Percentiles rank a stretch among this genome's conserved stretches.
These are phyloP conservation scores for Cryptosporidium sp. DNA, from an alignment of 169 alveolate genomes.

Conservation along the genomic window DNA sequence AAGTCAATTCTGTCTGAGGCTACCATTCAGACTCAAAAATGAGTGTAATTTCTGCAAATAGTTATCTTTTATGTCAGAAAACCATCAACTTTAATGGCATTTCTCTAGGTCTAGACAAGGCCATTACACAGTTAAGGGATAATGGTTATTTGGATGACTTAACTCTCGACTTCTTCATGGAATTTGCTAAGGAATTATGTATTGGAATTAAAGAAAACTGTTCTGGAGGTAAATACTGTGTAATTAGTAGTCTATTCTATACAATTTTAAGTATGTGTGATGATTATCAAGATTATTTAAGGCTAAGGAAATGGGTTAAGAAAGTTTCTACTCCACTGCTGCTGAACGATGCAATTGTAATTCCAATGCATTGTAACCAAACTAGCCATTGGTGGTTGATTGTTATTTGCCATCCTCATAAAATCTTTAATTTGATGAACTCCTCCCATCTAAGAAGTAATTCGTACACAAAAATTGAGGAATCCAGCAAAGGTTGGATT, in stretches of 20 bases:
- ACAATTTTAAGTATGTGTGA: constrained; percentile 37
- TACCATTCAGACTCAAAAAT: background rate
- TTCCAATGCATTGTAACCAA: constrained; percentile 62
- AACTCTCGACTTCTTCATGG: constrained; percentile 51
- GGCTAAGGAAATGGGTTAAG: constrained; percentile 55
- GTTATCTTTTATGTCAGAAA: background rate
- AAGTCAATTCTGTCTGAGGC: background rate
- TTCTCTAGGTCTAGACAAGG: constrained; percentile 11
- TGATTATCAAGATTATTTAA: constrained; percentile 41
- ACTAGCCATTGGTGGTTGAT: constrained; percentile 57
- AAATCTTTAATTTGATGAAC: background rate
- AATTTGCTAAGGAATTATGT: constrained; percentile 37
- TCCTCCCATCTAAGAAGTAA: background rate
- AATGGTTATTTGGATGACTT: constrained; percentile 52
- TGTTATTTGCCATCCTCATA: constrained; percentile 51
- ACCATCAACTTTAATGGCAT: constrained; percentile 21
- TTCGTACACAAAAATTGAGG: background rate
- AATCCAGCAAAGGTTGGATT: constrained; percentile 58
- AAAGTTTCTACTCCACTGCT: constrained; percentile 33
- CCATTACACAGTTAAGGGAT: constrained; percentile 1
- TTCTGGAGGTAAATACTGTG: constrained; percentile 2
- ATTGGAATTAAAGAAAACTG: background rate
- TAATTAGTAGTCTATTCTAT: constrained; percentile 58
- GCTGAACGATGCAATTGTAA: constrained; percentile 43
- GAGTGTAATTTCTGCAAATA: background rate